Percentiles rank a stretch among this genome's conserved stretches.
Evolutionary conservation across 768 basidiomycete genomes (phyloP).

Genomic region (Tulasnella calospora): DNA sequence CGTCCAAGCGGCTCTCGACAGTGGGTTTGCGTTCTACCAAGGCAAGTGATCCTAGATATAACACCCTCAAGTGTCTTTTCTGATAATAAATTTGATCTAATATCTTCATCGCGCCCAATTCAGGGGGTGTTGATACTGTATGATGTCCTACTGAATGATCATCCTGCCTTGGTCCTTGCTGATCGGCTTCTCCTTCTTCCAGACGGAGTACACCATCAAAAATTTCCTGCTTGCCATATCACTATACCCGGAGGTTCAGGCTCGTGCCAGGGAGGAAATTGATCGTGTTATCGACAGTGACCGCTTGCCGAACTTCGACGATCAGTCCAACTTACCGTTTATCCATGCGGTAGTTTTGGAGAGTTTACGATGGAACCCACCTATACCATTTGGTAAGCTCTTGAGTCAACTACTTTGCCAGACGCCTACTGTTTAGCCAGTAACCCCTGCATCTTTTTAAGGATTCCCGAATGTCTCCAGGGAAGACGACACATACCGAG

Average conservation of each 20-base stretch:
- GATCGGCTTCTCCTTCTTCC: background rate
- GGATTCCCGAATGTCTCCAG: constrained; percentile 5
- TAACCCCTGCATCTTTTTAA: background rate
- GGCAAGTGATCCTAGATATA: background rate
- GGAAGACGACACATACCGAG: constrained; percentile 22
- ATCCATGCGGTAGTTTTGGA: constrained; percentile 13
- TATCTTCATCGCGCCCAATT: background rate
- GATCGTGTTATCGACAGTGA: background rate
- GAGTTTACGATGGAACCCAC: constrained; percentile 5
- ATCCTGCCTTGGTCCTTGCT: too few species aligned
- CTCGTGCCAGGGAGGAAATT: constrained; percentile 2
- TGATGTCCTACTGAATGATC: background rate
- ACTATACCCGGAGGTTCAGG: constrained; percentile 14
- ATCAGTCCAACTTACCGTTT: constrained; percentile 5
- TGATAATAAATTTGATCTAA: background rate
- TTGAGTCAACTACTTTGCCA: background rate
- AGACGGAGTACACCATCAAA: background rate
- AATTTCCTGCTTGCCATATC: constrained; percentile 26
- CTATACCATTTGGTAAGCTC: background rate
- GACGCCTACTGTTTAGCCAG: background rate
- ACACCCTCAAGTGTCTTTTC: background rate
- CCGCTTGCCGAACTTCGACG: constrained; percentile 7
- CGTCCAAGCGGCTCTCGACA: background rate
- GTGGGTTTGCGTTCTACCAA: background rate
- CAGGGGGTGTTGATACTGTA: background rate